Percentiles rank a stretch among this genome's conserved stretches.
phyloP scores from a whole-genome alignment of 2,329 filamentous ascomycete genomes.

The Cercospora beticola region DNA sequence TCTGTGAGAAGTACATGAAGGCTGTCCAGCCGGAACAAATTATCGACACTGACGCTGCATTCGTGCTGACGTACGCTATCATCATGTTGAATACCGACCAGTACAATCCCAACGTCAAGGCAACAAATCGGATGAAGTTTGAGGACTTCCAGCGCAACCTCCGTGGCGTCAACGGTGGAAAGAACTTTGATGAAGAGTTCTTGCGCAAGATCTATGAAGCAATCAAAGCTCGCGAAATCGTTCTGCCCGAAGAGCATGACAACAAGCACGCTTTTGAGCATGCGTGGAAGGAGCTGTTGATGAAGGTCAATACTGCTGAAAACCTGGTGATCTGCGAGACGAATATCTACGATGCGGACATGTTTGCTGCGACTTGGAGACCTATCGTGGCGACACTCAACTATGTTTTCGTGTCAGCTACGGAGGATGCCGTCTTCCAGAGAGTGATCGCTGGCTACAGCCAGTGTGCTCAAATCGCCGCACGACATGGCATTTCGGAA shows the following conservation, averaged over 20 bases:
- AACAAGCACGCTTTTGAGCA: slow-evolving; percentile 96
- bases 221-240: slow-evolving; percentile 91
- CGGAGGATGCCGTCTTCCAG: slow-evolving; percentile 92
- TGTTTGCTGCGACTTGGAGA: slow-evolving; percentile 95
- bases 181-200: slow-evolving; percentile 81
- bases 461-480: slow-evolving; percentile 90
- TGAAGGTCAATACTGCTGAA: slow-evolving; percentile 76
- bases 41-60: slow-evolving; percentile 82
- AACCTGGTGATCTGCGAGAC: slow-evolving; percentile 78
- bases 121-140: slow-evolving; percentile 77
- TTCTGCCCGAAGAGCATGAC: slow-evolving; percentile 93
- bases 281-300: slow-evolving; percentile 89
- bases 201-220: slow-evolving; percentile 84
- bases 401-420: slow-evolving; percentile 98
- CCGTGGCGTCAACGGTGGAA: slow-evolving; percentile 81
- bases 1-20: slow-evolving; percentile 79
- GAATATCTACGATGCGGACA: slow-evolving; percentile 94
- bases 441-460: slow-evolving; percentile 93
- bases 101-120: slow-evolving; percentile 86
- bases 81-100: slow-evolving; percentile 98
- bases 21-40: slow-evolving; percentile 70
- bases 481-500: slow-evolving; percentile 77
- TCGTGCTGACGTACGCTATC: slow-evolving; percentile 89
- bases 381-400: slow-evolving; percentile 92
- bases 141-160: slow-evolving; percentile 83